Base-by-base conservation (phyloP, 2,329 filamentous ascomycete genomes). In the Phialocephala sp. region DNA sequence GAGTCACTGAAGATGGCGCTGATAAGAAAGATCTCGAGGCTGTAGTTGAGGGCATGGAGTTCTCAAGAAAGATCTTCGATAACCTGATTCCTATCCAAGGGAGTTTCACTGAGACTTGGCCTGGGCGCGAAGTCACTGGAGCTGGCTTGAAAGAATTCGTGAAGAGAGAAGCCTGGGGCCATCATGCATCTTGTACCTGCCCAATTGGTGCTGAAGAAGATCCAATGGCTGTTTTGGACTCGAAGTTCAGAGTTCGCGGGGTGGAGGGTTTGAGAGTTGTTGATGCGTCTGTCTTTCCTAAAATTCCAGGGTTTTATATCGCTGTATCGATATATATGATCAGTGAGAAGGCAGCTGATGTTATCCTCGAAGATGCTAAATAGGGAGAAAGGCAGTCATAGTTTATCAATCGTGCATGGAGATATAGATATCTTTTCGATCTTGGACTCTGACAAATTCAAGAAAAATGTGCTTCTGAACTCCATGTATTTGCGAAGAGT, bases 211-310 rank as follows among this genome's bases (percentile, higher is more conserved):
- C 74, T 0, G 74, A 89, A 56, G 82, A 82, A 18, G 74, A 83
- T 47, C 78, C 82, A 1, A 79, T 79, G 39, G 82, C 83, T 1
- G 78, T 84, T 24, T 55, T 81, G 52, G 72, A 80, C 54, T 79
- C 76, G 67, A 72, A 68, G 8, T 79, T 77, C 45, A 76, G 78
- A 43, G 76, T 76, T 54, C 65, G 41, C 35, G 66, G 79, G 37
- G 70, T 76, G n/a, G 71, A 71, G 60, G 73, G 71, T 0, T 73
- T 90, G 58, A 79, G 70, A 75, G 86, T 90, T 2, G 87, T 90
- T 0, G 87, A 90, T 76, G 87, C 85, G 0, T 84, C 80, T 32
- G 79, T 84, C 0, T 89, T 85, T 63, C 84, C 85, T 0, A 79
- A 79, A 62, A 85, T 78, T 22, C 78, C 78, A 0, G 85, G 85